Conservation (phyloP, 2,329 filamentous ascomycete genomes). For the Fusarium proliferatum region DNA sequence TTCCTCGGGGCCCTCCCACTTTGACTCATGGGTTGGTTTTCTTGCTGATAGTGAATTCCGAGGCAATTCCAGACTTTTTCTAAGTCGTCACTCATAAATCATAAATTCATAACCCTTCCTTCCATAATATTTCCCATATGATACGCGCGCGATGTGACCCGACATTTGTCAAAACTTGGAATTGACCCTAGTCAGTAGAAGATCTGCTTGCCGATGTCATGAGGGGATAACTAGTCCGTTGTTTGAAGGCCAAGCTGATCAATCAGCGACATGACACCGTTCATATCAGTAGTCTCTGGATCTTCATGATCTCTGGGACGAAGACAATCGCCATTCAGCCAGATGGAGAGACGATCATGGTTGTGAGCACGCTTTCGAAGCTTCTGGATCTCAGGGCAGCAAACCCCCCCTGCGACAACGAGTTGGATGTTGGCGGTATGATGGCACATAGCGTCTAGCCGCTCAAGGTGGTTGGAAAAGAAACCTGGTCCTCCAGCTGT, state of each 20-base stretch:
- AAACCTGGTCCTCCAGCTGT: slow-evolving; percentile 63
- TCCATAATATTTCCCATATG: not conserved
- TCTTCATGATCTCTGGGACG: slow-evolving; percentile 15
- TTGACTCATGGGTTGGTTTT: not conserved
- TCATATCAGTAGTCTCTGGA: slow-evolving; percentile 42
- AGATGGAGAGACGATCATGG: slow-evolving; percentile 45
- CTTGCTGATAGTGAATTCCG: not conserved
- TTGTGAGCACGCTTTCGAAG: slow-evolving; percentile 46
- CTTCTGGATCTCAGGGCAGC: slow-evolving; percentile 52
- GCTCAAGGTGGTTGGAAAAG: slow-evolving; percentile 53
- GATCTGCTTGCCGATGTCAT: slow-evolving; percentile 42
- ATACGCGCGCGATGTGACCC: not conserved
- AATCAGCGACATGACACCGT: slow-evolving; percentile 41
- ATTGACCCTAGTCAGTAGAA: slow-evolving; percentile 21
- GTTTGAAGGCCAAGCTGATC: slow-evolving; percentile 35
- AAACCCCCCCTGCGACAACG: slow-evolving; percentile 64
- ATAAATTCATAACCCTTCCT: not conserved
- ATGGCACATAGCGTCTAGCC: slow-evolving; percentile 52
- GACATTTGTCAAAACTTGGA: not conserved
- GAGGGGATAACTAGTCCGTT: slow-evolving; percentile 45
- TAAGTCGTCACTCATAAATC: slow-evolving; percentile 7
- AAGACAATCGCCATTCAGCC: slow-evolving; percentile 60
- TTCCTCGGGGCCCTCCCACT: not conserved
- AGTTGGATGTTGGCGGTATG: slow-evolving; percentile 55
- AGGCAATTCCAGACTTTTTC: slow-evolving; percentile 1